Base-by-base conservation (phyloP, 805 yeast species). In the Blastobotrys parvus region DNA sequence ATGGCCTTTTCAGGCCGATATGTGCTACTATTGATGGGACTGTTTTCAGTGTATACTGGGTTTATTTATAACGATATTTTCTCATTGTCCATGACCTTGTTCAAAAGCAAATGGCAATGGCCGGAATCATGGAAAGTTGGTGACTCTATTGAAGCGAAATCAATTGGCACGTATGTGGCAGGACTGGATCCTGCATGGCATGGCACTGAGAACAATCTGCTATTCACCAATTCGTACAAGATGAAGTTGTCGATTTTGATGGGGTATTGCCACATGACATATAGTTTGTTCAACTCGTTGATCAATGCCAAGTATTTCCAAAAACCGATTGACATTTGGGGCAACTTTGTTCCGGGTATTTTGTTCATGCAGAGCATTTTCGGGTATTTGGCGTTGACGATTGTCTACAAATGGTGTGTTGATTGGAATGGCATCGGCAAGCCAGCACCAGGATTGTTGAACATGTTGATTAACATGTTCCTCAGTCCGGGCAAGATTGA, bases 141-240 rank as follows among this genome's bases (percentile, higher is more conserved):
- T 15, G 86, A 84, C 33, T 59, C 77, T 2, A 69, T 88, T 45
- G 72, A 68, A 41, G 96, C 89, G 16, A 68, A 68, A 18, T 72
- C 73, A 51, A 69, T 70, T 18, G 86, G 89, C 4, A 77, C 77
- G 4, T 92, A 92, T 59, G 72, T 82, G 1, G 67, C 90, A 58
- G 99, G 99, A 38, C 63, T 92, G 43, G 99, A 92, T 65, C 84
- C 82, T 53, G 85, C 82, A 10, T 92, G 99, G 99, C 99, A 92
- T 64, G 97, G 97, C 8, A 75, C 97, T 34, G 97, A 90, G 52
- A 92, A 92, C 65, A 79, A 80, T 38, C 71, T 92, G 55, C 67
- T 92, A 43, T 92, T 92, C 64, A 77, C 95, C 31, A 92, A 92
- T 68, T 89, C 97, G 1, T 92, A 87, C 68, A 92, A 92, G 70